phyloP scores from a whole-genome alignment of 2,329 filamentous ascomycete genomes.

The Myriosclerotinia duriaeana region DNA sequence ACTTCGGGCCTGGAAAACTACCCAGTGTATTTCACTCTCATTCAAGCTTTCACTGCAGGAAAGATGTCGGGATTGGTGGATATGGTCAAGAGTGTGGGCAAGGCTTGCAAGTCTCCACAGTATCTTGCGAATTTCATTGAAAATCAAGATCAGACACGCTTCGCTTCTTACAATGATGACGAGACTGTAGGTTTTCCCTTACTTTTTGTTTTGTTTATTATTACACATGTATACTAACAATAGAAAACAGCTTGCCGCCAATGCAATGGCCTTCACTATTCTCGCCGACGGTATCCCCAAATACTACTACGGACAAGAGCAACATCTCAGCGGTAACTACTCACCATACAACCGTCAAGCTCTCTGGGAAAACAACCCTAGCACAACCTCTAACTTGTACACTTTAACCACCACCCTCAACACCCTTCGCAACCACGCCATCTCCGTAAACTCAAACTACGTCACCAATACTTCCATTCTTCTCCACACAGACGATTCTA shows the following conservation, averaged over 20 bases:
- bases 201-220: too few relatives aligned
- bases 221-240: neutral
- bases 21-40: conserved; percentile 26
- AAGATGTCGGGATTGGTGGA: conserved; percentile 23
- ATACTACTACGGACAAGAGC: conserved; percentile 55
- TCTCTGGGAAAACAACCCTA: conserved; percentile 45
- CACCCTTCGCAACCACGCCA: conserved; percentile 27
- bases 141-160: conserved; percentile 47
- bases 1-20: conserved; percentile 28
- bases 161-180: conserved; percentile 38
- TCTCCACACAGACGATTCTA: conserved; percentile 26
- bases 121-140: conserved; percentile 43
- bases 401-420: conserved; percentile 38
- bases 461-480: conserved; percentile 23
- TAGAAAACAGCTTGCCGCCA: conserved; percentile 43
- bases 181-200: conserved; percentile 22
- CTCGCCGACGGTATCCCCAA: conserved; percentile 53
- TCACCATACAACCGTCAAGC: conserved; percentile 48
- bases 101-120: conserved; percentile 38
- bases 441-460: conserved; percentile 22
- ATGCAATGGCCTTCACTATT: conserved; percentile 50
- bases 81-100: conserved; percentile 23
- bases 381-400: conserved; percentile 44
- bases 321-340: conserved; percentile 45
- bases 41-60: conserved; percentile 31